phyloP scores from a whole-genome alignment of 2,329 filamentous ascomycete genomes.

The Fusarium heterosporum region DNA sequence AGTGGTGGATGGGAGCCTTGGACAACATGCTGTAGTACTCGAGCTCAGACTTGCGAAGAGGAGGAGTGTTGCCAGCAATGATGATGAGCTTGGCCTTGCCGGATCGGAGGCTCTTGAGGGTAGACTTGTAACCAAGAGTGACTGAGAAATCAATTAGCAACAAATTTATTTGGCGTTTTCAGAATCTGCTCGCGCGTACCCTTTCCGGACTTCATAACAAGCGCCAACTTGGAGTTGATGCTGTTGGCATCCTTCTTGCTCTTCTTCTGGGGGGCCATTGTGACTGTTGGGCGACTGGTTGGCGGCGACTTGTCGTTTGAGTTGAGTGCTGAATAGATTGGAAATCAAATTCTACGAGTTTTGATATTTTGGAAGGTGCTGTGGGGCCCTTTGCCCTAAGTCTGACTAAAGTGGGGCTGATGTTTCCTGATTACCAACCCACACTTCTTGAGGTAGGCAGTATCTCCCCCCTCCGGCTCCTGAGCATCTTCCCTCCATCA shows the following conservation, averaged over 20 bases:
- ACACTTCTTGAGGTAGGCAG: slow-evolving; percentile 45
- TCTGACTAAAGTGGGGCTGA: slow-evolving; percentile 35
- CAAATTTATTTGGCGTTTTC: background rate
- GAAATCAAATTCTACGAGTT: slow-evolving; percentile 42
- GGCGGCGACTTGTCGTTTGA: slow-evolving; percentile 50
- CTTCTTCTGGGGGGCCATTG: slow-evolving; percentile 79
- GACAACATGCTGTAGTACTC: slow-evolving; percentile 95
- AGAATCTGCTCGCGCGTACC: slow-evolving; percentile 66
- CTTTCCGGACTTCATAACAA: slow-evolving; percentile 76
- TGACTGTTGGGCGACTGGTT: slow-evolving; percentile 58
- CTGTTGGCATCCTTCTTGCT: slow-evolving; percentile 86
- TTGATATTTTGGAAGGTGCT: slow-evolving; percentile 36
- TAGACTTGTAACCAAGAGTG: slow-evolving; percentile 58
- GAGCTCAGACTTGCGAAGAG: slow-evolving; percentile 96
- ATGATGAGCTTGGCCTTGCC: slow-evolving; percentile 99
- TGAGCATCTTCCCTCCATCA: slow-evolving; percentile 50
- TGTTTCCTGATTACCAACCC: slow-evolving; percentile 21
- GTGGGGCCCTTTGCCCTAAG: background rate
- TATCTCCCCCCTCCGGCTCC: slow-evolving; percentile 45
- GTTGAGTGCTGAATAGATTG: slow-evolving; percentile 45
- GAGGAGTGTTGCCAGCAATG: slow-evolving; percentile 93
- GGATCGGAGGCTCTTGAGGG: slow-evolving; percentile 86
- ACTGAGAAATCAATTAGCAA: slow-evolving; percentile 47
- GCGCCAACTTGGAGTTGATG: slow-evolving; percentile 70
- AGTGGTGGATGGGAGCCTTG: slow-evolving; percentile 98